These are phyloP conservation scores for Phytopythium boreale DNA, from an alignment of 352 stramenopile genomes.

Conservation along the genomic window DNA sequence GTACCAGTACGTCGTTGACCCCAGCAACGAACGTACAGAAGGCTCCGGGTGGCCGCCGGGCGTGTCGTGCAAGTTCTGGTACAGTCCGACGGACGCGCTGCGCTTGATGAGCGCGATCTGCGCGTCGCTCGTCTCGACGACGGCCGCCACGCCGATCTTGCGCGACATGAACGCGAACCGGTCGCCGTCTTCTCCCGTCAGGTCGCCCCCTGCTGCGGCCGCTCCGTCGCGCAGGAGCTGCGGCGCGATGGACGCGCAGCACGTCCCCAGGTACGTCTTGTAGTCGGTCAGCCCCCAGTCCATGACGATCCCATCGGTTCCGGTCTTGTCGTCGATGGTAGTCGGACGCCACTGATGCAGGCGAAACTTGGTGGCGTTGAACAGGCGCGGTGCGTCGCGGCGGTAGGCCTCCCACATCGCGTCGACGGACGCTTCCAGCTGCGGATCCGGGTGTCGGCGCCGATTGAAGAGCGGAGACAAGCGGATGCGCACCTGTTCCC, in stretches of 20 bases:
- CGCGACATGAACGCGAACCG: conserved; percentile 61
- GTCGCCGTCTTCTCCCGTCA: conserved; percentile 11
- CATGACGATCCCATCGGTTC: conserved; percentile 14
- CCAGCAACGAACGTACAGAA: conserved; percentile 13
- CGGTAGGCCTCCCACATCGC: conserved; percentile 38
- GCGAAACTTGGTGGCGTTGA: conserved; percentile 79
- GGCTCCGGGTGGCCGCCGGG: conserved; percentile 79
- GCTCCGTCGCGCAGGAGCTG: conserved; percentile 16
- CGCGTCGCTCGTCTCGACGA: conserved; percentile 60
- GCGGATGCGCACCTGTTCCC: conserved; percentile 35
- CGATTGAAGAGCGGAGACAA: conserved; percentile 49
- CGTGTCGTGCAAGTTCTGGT: conserved; percentile 73
- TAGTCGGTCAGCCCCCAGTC: conserved; percentile 68
- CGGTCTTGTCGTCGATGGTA: not conserved
- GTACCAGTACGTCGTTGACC: not conserved
- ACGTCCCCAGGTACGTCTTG: conserved; percentile 73
- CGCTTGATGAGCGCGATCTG: conserved; percentile 67
- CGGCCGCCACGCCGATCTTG: conserved; percentile 76
- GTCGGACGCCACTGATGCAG: conserved; percentile 16
- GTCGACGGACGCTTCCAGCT: conserved; percentile 34
- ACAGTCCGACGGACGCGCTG: conserved; percentile 62
- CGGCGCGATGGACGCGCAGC: conserved; percentile 41
- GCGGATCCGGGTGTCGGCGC: conserved; percentile 31
- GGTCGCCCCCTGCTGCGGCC: conserved; percentile 23
- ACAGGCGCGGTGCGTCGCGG: conserved; percentile 37